Percentiles rank a stretch among this genome's conserved stretches.
These are phyloP conservation scores for Caryopteris hybrid DNA, from an alignment of 305 asterid genomes.

Conservation along the genomic window DNA sequence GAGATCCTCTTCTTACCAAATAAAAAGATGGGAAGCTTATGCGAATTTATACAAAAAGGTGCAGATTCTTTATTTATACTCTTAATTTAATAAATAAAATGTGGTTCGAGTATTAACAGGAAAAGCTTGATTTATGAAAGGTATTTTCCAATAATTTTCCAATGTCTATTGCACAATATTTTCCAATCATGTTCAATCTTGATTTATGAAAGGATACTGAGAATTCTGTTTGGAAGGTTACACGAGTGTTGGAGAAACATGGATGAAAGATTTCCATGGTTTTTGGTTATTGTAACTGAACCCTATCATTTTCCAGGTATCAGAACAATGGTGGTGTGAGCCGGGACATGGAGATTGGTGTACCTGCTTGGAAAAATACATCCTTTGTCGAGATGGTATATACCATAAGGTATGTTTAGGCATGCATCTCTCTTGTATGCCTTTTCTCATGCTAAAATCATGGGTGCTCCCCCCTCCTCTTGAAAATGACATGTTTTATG, in stretches of 20 bases:
- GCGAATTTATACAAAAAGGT: conserved; percentile 90
- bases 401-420: conserved; percentile 69
- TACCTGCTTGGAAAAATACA: conserved; percentile 90
- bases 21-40: conserved; percentile 86
- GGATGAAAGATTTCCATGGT: conserved; percentile 7
- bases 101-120: conserved; percentile 8
- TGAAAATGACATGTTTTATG: not conserved
- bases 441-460: not conserved
- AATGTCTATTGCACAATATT: too few relatives aligned
- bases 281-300: conserved; percentile 12
- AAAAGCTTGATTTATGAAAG: not conserved
- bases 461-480: not conserved
- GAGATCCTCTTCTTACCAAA: conserved; percentile 73
- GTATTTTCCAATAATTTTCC: too few relatives aligned
- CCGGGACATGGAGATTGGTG: conserved; percentile 99
- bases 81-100: not conserved
- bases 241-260: not conserved
- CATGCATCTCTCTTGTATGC: not conserved
- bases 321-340: conserved; percentile 93
- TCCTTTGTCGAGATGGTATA: conserved; percentile 86
- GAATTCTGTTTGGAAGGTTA: not conserved
- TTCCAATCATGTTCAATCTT: too few relatives aligned
- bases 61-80: not conserved
- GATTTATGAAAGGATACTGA: not conserved
- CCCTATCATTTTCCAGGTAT: conserved; percentile 48